A percentile compares a stretch with the other conserved stretches of the same genome.
Evolutionary conservation across 805 yeast species (phyloP).

Genomic region (Cyberlindnera mycetangii): DNA sequence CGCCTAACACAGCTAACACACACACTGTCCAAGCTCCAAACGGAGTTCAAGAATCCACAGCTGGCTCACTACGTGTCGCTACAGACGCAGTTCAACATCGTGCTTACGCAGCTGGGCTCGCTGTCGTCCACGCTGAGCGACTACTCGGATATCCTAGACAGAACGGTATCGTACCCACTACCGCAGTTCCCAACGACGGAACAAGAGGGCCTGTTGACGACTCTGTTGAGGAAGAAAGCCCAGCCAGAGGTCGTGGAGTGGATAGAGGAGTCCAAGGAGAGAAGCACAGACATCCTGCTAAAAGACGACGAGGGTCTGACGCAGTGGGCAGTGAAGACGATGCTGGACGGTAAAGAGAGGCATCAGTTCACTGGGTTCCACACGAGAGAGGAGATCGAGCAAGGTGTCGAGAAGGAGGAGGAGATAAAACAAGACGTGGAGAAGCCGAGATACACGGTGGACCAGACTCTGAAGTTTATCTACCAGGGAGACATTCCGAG

Average conservation of each 20-base stretch:
- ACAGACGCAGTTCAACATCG: conserved; percentile 81
- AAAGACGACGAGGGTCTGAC: conserved; percentile 61
- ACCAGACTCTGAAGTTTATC: conserved; percentile 41
- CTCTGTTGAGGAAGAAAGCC: conserved; percentile 81
- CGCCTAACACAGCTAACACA: conserved; percentile 61
- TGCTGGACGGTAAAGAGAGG: conserved; percentile 50
- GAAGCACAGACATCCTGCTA: conserved; percentile 20
- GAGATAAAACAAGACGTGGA: conserved; percentile 7
- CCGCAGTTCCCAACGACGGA: conserved; percentile 82
- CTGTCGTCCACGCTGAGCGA: conserved; percentile 66
- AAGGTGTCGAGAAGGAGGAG: conserved; percentile 5
- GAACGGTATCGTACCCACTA: conserved; percentile 79
- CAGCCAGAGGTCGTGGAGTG: conserved; percentile 89
- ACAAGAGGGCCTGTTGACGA: conserved; percentile 78
- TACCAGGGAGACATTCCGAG: conserved; percentile 39
- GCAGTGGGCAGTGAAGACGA: conserved; percentile 61
- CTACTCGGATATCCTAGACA: conserved; percentile 53
- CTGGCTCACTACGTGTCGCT: conserved; percentile 60
- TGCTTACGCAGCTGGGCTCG: conserved; percentile 77
- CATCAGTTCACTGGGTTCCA: conserved; percentile 62
- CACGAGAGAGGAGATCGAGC: conserved; percentile 46
- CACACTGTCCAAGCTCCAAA: conserved; percentile 54
- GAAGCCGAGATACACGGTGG: conserved; percentile 26
- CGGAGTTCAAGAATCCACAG: conserved; percentile 45
- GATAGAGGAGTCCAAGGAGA: conserved; percentile 51